Conservation (phyloP, 108 stramenopile genomes). For the Phaeodactylum tricornutum region DNA sequence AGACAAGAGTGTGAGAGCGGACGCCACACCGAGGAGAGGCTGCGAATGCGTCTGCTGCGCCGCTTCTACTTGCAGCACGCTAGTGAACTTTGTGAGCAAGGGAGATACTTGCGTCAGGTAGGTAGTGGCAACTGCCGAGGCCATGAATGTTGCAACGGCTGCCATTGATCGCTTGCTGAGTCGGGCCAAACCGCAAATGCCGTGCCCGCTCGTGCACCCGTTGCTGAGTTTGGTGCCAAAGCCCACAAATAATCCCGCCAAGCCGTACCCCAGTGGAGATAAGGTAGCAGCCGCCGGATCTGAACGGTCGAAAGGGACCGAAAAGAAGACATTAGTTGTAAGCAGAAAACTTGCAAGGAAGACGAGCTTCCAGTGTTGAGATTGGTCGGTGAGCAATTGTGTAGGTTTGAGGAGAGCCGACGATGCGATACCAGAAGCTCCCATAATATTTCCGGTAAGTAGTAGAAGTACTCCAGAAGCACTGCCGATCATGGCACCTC, state of each 20-base stretch:
- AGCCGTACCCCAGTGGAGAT: slow-evolving; percentile 24
- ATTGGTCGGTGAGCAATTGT: slow-evolving; percentile 15
- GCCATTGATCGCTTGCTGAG: slow-evolving; percentile 54
- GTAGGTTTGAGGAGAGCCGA: slow-evolving; percentile 25
- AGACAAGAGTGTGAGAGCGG: neutral
- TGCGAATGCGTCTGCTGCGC: too few species aligned
- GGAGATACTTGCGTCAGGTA: too few species aligned
- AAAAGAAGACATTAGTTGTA: slow-evolving; percentile 18
- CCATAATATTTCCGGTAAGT: slow-evolving; percentile 59
- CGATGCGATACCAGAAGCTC: slow-evolving; percentile 44
- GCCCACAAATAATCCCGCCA: slow-evolving; percentile 64
- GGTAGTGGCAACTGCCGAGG: slow-evolving; percentile 32
- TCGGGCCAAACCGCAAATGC: slow-evolving; percentile 80
- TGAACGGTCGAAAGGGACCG: slow-evolving; percentile 5
- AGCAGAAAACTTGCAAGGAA: slow-evolving; percentile 46
- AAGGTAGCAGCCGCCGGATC: neutral
- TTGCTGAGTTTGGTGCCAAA: slow-evolving; percentile 65
- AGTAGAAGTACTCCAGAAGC: slow-evolving; percentile 47
- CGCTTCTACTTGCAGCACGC: too few species aligned
- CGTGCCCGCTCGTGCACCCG: slow-evolving; percentile 59
- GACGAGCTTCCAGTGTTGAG: slow-evolving; percentile 44
- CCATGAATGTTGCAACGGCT: slow-evolving; percentile 74
- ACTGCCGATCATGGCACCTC: neutral
- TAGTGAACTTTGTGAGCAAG: too few species aligned
- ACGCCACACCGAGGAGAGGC: too few species aligned